These are phyloP conservation scores for Aspergillus nanangensis DNA, from an alignment of 495 filamentous ascomycete species.

Conservation along the genomic window DNA sequence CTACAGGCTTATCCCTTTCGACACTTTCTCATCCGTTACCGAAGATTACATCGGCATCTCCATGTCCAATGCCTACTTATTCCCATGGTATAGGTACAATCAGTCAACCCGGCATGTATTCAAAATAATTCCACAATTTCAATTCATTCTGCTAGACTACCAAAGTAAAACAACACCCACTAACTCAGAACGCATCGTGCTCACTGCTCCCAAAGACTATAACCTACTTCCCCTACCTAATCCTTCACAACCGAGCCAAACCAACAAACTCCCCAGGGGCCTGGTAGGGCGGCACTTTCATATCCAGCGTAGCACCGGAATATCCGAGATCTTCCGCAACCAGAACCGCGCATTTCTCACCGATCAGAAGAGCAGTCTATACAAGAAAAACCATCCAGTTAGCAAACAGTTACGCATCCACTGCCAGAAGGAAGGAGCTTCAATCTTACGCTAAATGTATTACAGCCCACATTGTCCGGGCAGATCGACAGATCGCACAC, in stretches of 20 bases:
- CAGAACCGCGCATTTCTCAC: conserved; percentile 74
- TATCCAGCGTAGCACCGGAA: conserved; percentile 65
- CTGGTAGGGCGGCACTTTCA: conserved; percentile 65
- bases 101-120: too few relatives aligned
- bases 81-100: too few relatives aligned
- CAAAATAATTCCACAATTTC: too few relatives aligned
- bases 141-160: too few relatives aligned
- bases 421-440: not conserved
- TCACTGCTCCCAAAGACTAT: too few relatives aligned
- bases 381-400: conserved; percentile 1
- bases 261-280: conserved; percentile 47
- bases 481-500: conserved; percentile 78
- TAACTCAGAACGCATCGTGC: too few relatives aligned
- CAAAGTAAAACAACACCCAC: too few relatives aligned
- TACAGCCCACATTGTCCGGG: conserved; percentile 79
- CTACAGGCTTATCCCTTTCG: too few relatives aligned
- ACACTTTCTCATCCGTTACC: too few relatives aligned
- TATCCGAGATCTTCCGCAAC: conserved; percentile 76
- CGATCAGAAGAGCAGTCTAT: conserved; percentile 74
- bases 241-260: conserved; percentile 19
- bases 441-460: conserved; percentile 56
- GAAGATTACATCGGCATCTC: too few relatives aligned
- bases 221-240: too few relatives aligned
- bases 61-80: too few relatives aligned
- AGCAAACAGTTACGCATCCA: conserved; percentile 3